Evolutionary conservation across 148 eudicot genomes (phyloP), one percentile per base, ranked within the genome.

Genomic region (Selenicereus undatus): DNA sequence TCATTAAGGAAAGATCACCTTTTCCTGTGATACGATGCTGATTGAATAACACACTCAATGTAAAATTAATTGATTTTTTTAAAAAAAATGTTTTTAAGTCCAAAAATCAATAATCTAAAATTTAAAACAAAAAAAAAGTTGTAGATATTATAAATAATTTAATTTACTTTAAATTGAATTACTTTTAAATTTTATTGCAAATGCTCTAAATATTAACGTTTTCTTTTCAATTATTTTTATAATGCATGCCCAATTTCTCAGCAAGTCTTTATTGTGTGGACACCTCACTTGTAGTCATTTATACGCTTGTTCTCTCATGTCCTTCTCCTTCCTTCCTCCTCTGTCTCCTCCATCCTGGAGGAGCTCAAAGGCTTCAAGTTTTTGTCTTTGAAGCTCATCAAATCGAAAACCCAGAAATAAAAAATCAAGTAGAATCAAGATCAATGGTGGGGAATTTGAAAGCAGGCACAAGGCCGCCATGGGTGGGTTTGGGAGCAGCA

Each of bases 401-500:
- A 62, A 62, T n/a, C 27, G 2, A 62, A 22, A 22, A n/a, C 68
- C 68, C 68, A 22, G 27, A 62, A 8, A 22, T n/a, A 29, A 62
- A 39, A 32, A 39, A 62, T 5, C 26, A 7, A n/a, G 29, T 29
- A 22, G 10, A 22, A n/a, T 8, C 10, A 8, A 1, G 4, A 62
- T 60, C 26, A 10, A 42, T 81, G 79, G 85, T 79, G 89, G 84
- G 76, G 86, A 80, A 43, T 1, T 32, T 88, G 77, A 91, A 93
- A 81, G 83, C 62, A 18, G 97, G 97, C 2, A 91, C 81, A 12
- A 81, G 95, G 26, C 95, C 97, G 9, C 97, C 97, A 64, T 93
- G 97, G 97, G 95, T 93, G 76, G 93, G 95, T 1, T 81, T 93
- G 29, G 91, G 88, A 66, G 97, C 95, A 21, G 89, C 91, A 3